A percentile compares a stretch with the other conserved stretches of the same genome.
Conservation (phyloP, 2,329 filamentous ascomycete genomes). For the Drechslera avenae region DNA sequence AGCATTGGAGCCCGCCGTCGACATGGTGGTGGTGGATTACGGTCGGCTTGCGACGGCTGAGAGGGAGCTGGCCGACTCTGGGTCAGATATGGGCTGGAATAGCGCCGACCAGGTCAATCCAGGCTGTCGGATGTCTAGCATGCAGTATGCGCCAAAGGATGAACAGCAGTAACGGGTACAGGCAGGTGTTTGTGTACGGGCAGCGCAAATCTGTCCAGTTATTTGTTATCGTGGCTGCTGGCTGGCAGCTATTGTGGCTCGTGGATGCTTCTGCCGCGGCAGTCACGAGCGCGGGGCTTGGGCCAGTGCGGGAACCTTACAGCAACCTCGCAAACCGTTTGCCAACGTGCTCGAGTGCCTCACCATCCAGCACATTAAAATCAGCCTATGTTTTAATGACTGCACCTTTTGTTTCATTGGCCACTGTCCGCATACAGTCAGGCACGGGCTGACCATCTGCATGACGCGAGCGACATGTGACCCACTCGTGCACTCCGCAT, state of each 20-base stretch:
- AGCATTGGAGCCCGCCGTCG: conserved; percentile 29
- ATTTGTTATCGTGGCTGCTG: conserved; percentile 3
- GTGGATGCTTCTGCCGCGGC: background rate
- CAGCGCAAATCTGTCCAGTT: conserved; percentile 1
- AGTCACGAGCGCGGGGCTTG: conserved; percentile 16
- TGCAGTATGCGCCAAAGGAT: conserved; percentile 11
- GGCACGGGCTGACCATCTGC: background rate
- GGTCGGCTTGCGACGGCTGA: conserved; percentile 26
- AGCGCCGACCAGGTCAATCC: conserved; percentile 5
- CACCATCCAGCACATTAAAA: background rate
- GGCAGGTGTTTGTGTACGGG: conserved; percentile 17
- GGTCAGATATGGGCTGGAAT: conserved; percentile 9
- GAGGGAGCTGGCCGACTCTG: conserved; percentile 9
- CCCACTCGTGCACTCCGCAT: conserved; percentile 11
- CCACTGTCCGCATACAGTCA: conserved; percentile 3
- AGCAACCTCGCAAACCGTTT: conserved; percentile 7
- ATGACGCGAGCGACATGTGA: conserved; percentile 13
- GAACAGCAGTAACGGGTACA: conserved; percentile 16
- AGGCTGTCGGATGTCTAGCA: conserved; percentile 18
- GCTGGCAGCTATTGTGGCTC: conserved; percentile 1
- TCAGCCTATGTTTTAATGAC: background rate
- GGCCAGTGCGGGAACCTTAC: conserved; percentile 3
- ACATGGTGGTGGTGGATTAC: conserved; percentile 21
- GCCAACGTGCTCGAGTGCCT: background rate
- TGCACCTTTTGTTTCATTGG: background rate